These are phyloP conservation scores for Trichoderma lentiforme DNA, from an alignment of 2,329 filamentous ascomycete species.

Conservation along the genomic window DNA sequence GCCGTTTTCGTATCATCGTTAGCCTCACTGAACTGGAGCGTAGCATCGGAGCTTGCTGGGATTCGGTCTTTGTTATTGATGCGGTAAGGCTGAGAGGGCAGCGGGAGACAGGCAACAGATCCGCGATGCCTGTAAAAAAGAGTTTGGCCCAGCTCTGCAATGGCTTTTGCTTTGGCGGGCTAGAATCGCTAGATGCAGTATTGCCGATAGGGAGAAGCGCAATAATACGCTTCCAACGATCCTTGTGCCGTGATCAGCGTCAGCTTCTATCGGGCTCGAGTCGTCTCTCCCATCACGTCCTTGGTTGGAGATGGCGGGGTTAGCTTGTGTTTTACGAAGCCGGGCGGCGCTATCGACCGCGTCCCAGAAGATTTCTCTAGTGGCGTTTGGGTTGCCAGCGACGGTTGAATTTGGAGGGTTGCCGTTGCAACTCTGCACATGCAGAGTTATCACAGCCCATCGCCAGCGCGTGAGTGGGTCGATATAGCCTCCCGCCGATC, in stretches of 20 bases:
- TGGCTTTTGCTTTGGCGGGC: not conserved
- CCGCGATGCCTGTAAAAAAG: not conserved
- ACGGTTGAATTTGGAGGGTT: not conserved
- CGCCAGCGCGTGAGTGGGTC: constrained; percentile 9
- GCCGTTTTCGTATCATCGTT: constrained; percentile 1
- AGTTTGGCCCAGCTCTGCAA: not conserved
- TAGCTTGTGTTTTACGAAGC: not conserved
- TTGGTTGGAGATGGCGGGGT: not conserved
- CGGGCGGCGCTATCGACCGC: not conserved
- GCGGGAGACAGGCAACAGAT: constrained; percentile 6
- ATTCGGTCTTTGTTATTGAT: not conserved
- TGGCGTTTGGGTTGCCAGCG: constrained; percentile 11
- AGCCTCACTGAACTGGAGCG: constrained; percentile 1
- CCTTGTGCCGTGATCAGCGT: not conserved
- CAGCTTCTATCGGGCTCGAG: not conserved
- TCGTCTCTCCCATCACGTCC: not conserved
- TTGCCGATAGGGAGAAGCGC: not conserved
- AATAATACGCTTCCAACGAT: not conserved
- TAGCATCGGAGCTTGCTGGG: not conserved
- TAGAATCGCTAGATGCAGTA: not conserved
- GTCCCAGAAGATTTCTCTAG: constrained; percentile 1
- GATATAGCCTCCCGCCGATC: constrained; percentile 15
- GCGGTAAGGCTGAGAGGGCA: constrained; percentile 16
- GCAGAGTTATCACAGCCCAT: constrained; percentile 14
- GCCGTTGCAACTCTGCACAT: constrained; percentile 10